Base-by-base conservation (phyloP, 2,329 filamentous ascomycete genomes). In the Aspergillus floridensis region DNA sequence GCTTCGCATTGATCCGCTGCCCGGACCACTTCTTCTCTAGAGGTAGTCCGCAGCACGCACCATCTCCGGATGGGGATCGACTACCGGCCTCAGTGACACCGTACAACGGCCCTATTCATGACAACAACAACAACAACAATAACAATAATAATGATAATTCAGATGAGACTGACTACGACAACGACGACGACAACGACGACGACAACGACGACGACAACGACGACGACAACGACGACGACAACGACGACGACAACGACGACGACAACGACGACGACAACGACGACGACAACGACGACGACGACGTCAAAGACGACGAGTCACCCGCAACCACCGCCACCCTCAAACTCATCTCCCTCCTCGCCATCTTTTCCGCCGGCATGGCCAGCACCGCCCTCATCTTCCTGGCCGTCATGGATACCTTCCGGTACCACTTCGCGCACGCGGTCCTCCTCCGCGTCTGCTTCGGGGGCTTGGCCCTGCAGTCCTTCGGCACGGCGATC, bases 391-490 rank as follows among this genome's bases (percentile, higher is more conserved):
- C 63, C 6, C 60, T 67, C 35, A 63, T 64, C 35, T 38, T 67
- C 1, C 59, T 67, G 38, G 57, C 57, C n/a, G 56, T 67, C 35
- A 64, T 67, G 62, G 65, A 67, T 41, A 67, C 65, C 10, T 65
- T 67, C 50, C 65, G 63, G 7, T 66, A 66, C 47, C 63, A 63
- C 22, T 38, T 32, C n/a, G 51, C 55, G 31, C 65, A 67, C 46
- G 57, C 64, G 19, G 26, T 67, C 32, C 63, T 66, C 53, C 59
- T 66, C 24, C 63, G 59, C 5, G 35, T 64, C 14, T 67, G 64
- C 51, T 67, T 67, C 29, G 60, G 63, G 1, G 63, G 63, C 0
- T 29, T 67, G n/a, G 64, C 65, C 1, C 24, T 67, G n/a, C 63
- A 66, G 41, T 62, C 65, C 7, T 61, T 63, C 1, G 62, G 63